Evolutionary conservation across 345 rosid species (phyloP).

Genomic region (Arabidopsis suecica): DNA sequence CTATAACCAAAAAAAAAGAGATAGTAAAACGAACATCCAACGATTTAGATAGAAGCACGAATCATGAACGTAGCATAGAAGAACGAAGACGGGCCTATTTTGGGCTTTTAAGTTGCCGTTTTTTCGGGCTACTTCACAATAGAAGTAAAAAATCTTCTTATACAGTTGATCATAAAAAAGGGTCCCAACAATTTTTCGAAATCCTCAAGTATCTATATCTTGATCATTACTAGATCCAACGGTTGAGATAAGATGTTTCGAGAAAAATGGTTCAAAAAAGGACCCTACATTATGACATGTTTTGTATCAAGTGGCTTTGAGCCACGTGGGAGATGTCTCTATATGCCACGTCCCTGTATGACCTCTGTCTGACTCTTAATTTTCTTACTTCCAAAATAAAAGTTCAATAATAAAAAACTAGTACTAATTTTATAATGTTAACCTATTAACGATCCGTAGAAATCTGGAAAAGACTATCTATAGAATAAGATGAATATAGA

Average conservation of each 20-base stretch:
- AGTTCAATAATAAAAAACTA: too few relatives aligned
- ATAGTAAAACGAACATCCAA: background rate
- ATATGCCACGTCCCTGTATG: background rate
- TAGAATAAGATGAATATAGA: too few relatives aligned
- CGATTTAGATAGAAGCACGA: background rate
- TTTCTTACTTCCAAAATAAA: too few relatives aligned
- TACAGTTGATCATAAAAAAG: too few relatives aligned
- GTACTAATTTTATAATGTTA: too few relatives aligned
- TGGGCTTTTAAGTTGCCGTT: background rate
- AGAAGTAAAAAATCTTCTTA: background rate
- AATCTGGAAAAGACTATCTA: too few relatives aligned
- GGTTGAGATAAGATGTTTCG: background rate
- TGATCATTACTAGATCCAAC: conserved; percentile 3
- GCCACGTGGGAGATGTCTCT: background rate
- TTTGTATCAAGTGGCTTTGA: background rate
- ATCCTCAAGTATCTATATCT: background rate
- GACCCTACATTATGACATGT: conserved; percentile 1
- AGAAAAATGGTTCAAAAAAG: background rate
- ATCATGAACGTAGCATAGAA: background rate
- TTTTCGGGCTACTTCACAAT: background rate
- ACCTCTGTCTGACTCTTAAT: too few relatives aligned
- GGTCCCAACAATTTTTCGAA: background rate
- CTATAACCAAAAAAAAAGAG: background rate
- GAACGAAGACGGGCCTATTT: background rate
- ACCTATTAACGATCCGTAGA: too few relatives aligned